A percentile compares a stretch with the other conserved stretches of the same genome.
Evolutionary conservation across 78 protist genomes (phyloP).

Genomic region (Salpingoeca rosetta): DNA sequence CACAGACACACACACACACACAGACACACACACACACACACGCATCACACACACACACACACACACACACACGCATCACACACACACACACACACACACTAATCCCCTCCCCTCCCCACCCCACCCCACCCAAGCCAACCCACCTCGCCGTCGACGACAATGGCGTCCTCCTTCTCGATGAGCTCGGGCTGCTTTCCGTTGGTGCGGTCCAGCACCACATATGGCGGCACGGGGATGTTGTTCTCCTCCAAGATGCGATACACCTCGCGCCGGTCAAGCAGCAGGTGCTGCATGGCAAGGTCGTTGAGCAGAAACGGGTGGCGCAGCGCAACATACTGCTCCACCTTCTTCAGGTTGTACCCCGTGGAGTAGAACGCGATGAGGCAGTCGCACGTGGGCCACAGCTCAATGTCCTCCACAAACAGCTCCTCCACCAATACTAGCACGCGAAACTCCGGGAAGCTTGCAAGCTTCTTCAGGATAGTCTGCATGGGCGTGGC

Average conservation of each 20-base stretch:
- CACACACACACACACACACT: background rate
- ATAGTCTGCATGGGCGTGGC: background rate
- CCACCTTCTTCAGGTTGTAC: background rate
- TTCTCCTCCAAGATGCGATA: background rate
- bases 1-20: background rate
- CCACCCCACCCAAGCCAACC: background rate
- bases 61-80: background rate
- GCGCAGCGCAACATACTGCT: conserved; percentile 44
- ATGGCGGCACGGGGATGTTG: conserved; percentile 51
- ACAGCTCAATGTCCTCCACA: conserved; percentile 37
- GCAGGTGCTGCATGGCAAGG: conserved; percentile 38
- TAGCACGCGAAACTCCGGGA: background rate
- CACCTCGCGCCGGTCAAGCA: conserved; percentile 34
- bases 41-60: background rate
- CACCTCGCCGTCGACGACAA: conserved; percentile 14
- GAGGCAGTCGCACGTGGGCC: conserved; percentile 70
- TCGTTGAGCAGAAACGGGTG: conserved; percentile 61
- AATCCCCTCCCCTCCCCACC: background rate
- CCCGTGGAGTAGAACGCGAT: conserved; percentile 68
- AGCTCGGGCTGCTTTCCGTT: background rate
- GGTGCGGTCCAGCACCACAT: conserved; percentile 6
- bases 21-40: background rate
- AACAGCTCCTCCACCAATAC: background rate
- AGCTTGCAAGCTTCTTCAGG: background rate
- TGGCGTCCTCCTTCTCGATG: conserved; percentile 34